Evolutionary conservation across 495 filamentous ascomycete species (phyloP).

Genomic region (Penicillium odoratum): DNA sequence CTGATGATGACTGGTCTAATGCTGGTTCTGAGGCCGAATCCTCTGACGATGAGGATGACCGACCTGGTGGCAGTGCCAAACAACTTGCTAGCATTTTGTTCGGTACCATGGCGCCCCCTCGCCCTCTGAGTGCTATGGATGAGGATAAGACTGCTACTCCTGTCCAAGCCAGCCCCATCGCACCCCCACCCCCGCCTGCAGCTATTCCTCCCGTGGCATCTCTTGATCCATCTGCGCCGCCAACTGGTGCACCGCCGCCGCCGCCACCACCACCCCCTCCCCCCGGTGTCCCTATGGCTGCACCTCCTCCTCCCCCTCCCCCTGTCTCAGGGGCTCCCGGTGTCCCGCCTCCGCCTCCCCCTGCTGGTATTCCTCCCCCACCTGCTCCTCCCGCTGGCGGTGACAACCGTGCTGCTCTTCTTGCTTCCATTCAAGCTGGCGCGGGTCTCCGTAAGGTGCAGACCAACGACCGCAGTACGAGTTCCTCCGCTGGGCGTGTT

Average conservation of each 20-base stretch:
- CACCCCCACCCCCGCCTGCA: conserved; percentile 30
- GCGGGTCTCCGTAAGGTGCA: conserved; percentile 75
- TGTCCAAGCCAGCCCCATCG: conserved; percentile 35
- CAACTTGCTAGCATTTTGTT: conserved; percentile 92
- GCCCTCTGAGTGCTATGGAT: conserved; percentile 80
- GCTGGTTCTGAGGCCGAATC: conserved; percentile 76
- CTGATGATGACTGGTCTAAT: conserved; percentile 84
- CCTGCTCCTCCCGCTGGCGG: conserved; percentile 54
- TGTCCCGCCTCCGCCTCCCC: conserved; percentile 31
- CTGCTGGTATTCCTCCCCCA: conserved; percentile 51
- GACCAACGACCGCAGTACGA: conserved; percentile 79
- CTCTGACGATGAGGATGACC: conserved; percentile 69
- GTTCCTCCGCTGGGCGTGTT: conserved; percentile 70
- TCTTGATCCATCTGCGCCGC: conserved; percentile 48
- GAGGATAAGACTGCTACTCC: conserved; percentile 52
- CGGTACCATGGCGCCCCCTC: conserved; percentile 93
- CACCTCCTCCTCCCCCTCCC: conserved; percentile 31
- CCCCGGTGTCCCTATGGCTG: conserved; percentile 23
- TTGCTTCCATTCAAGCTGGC: conserved; percentile 80
- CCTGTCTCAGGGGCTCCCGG: conserved; percentile 29
- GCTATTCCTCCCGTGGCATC: conserved; percentile 32
- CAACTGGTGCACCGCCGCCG: conserved; percentile 34
- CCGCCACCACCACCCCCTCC: conserved; percentile 32
- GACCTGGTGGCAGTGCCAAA: conserved; percentile 77
- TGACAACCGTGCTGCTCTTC: conserved; percentile 59